Evolutionary conservation across 352 stramenopile genomes (phyloP), one percentile per base, ranked within the genome.

Genomic region (Phytophthora citrophthora): DNA sequence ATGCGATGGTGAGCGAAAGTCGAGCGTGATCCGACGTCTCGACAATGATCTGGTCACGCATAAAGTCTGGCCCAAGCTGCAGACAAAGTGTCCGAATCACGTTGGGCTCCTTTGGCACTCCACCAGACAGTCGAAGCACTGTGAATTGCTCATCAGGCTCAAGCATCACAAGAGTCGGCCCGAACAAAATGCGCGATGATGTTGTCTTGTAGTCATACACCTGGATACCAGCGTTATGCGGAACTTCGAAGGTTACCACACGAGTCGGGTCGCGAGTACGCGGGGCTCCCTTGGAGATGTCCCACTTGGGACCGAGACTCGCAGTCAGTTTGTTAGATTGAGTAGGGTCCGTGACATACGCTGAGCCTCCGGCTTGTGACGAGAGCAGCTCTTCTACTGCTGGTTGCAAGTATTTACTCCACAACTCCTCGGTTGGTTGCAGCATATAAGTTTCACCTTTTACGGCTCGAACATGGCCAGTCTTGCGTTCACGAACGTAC

Each of bases 131-230:
- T 1, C 81, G 77, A n/a, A 94, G 68, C 24, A 92, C 79, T 12
- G 82, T 94, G 64, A 94, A 92, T 48, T 94, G 86, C 63, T 94
- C 86, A 26, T 94, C 86, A 1, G 86, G 86, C 15, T 89, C 83
- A 8, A 94, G 70, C 86, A 94, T 94, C 15, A 91, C 83, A 0
- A 94, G 65, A 5, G 83, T 91, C 18, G 86, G 86, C 0, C 86
- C 86, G 65, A 94, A 94, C 54, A 92, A 70, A 36, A 94, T 94
- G 27, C 86, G 83, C 2, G 83, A 92, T 29, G 77, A 89, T 20
- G 83, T 92, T 39, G 83, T 91, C 63, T 90, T 91, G 72, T 92
- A 94, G 71, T 94, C 83, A 60, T 94, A 94, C 8, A 94, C 81
- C 63, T 94, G 86, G 3, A 94, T 87, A 18, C 83, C 86, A 12